Base-by-base conservation (phyloP, 768 basidiomycete genomes). In the Boletus patriciae region DNA sequence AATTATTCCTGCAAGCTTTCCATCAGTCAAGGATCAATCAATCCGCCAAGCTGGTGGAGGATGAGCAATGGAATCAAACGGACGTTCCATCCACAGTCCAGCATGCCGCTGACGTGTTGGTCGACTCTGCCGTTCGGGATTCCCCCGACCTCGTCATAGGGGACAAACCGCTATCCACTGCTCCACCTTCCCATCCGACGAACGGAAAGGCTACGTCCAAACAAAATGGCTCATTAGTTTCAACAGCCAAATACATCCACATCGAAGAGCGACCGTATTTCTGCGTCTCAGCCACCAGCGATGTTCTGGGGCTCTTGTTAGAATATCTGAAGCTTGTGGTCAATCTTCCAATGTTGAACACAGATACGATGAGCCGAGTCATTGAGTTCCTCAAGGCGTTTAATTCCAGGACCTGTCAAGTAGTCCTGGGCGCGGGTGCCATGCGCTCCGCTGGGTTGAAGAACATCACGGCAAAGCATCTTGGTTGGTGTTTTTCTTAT, bases 331-430 rank as follows among this genome's bases (percentile, higher is more conserved):
- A 84, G 59, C 80, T 98, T 42, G 85, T 98, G 47, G 80, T 95
- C 60, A 98, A 96, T 68, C 76, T 98, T 59, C 82, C 89, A 36
- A 83, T 91, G 72, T 79, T 99, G 49, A 94, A 92, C 46, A 97
- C 91, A 56, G 96, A 99, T 67, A 86, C 88, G n/a, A 96, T 98
- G 92, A 84, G 86, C 59, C 84, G 92, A 36, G 81, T 95, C 25
- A 92, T 98, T 61, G 97, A 99, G 71, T 95, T 95, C 68, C 77
- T 99, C 57, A 98, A 98, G 75, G 88, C 94, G 27, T 98, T 96
- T 78, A 99, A 99, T 71, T 98, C 96, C 31, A 79, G 97, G 63
- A 96, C 94, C 3, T 99, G 97, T 73, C 97, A 98, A 70, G 95
- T 98, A 44, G 97, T 99, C 1, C 79, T 99, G 10, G 97, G 97